Percentiles rank a stretch among this genome's conserved stretches.
These are phyloP conservation scores for Phalaenopsis aphrodite DNA, from an alignment of 106 monocot genomes.

Conservation along the genomic window DNA sequence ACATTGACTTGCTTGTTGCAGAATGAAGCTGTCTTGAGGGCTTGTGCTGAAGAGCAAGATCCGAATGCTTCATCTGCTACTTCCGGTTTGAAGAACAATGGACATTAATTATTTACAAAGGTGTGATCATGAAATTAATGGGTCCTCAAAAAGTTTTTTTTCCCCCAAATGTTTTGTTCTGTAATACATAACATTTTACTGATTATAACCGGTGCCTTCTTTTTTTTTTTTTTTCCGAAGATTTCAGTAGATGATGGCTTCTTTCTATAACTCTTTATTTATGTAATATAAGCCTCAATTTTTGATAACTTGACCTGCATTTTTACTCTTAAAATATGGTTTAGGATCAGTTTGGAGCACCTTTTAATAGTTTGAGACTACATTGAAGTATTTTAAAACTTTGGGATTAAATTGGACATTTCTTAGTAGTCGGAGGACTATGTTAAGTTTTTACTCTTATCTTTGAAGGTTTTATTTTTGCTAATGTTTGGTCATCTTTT, in stretches of 20 bases:
- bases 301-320: too few relatives aligned
- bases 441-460: too few relatives aligned
- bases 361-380: too few relatives aligned
- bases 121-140: background rate
- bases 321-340: too few relatives aligned
- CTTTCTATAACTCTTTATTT: too few relatives aligned
- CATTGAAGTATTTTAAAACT: too few relatives aligned
- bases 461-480: too few relatives aligned
- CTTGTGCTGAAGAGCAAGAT: conserved; percentile 9
- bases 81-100: background rate
- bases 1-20: background rate
- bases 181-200: background rate
- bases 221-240: background rate
- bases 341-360: too few relatives aligned
- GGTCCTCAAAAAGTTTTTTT: background rate
- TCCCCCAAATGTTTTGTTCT: background rate
- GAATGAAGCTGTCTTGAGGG: conserved; percentile 13
- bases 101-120: background rate
- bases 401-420: too few relatives aligned
- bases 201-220: background rate
- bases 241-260: background rate
- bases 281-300: too few relatives aligned
- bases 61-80: background rate
- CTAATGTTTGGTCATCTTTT: too few relatives aligned
- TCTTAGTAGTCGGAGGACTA: too few relatives aligned